Conservation (phyloP, 2,329 filamentous ascomycete species). For the Cladosporium sp. region DNA sequence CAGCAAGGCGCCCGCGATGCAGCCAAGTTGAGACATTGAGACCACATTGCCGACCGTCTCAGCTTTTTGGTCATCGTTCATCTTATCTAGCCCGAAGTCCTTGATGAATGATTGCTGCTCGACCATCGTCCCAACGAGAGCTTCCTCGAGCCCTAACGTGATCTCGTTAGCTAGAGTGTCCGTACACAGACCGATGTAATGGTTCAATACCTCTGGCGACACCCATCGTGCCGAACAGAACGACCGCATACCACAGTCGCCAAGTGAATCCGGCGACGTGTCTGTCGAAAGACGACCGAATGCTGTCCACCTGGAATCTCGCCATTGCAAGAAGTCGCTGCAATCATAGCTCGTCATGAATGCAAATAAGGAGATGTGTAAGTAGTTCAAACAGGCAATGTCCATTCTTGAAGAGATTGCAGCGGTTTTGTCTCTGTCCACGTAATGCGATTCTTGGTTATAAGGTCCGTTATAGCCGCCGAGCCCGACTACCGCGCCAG, state of each 20-base stretch:
- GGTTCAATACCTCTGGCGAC: constrained; percentile 60
- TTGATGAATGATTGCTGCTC: constrained; percentile 63
- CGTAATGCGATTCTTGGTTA: not conserved
- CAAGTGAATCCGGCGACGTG: constrained; percentile 57
- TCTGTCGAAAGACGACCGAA: not conserved
- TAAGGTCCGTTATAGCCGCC: not conserved
- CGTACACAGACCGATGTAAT: not conserved
- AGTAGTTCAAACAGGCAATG: not conserved
- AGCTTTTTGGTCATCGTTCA: constrained; percentile 55
- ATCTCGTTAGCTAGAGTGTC: not conserved
- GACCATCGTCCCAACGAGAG: constrained; percentile 59
- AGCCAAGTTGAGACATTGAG: constrained; percentile 77
- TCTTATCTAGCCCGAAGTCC: constrained; percentile 57
- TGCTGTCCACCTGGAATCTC: not conserved
- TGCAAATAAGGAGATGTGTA: not conserved
- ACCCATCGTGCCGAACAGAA: constrained; percentile 59
- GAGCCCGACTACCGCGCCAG: not conserved
- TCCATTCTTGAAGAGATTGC: not conserved
- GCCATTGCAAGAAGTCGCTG: not conserved
- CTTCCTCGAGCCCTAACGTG: constrained; percentile 60
- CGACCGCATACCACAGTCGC: constrained; percentile 72
- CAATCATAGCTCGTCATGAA: not conserved
- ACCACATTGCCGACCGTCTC: constrained; percentile 71
- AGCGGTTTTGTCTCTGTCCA: not conserved
- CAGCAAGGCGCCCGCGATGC: constrained; percentile 62